Base-by-base conservation (phyloP, 345 rosid genomes). In the Citrus australasica region DNA sequence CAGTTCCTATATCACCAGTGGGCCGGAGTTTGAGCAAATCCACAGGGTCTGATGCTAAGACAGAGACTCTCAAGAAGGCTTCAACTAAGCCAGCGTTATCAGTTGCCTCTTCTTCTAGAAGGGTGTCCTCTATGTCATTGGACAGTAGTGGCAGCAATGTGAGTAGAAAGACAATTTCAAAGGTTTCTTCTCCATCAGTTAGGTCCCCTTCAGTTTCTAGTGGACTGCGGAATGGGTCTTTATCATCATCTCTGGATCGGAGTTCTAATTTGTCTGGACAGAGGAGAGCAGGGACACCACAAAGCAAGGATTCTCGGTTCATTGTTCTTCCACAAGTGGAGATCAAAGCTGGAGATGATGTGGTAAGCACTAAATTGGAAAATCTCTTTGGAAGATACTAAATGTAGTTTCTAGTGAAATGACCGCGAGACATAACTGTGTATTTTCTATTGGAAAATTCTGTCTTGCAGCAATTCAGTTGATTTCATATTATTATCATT, bases 271-370 rank as follows among this genome's bases (percentile, higher is more conserved):
- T 92, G 77, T 89, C 97, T 67, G 93, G 93, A 67, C 84, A 91
- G 70, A 90, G 82, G 85, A 91, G 83, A 82, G 51, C 81, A 27
- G 85, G 85, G 14, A 91, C 91, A 42, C 93, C 95, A 64, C 95
- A 92, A 63, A 90, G 93, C 79, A 86, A 86, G 35, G 92, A 92
- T 85, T 91, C 96, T 9, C 86, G 90, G 67, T 90, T 95, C 67
- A 89, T 95, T 81, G 90, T 89, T 84, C 97, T 95, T 81, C 99
- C 99, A 19, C 97, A 91, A 72, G 96, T 95, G 87, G 99, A 95
- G 84, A 83, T 85, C 61, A 95, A 92, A 86, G 98, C 94, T 76
- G 86, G 97, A 66, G 97, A 95, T 88, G 95, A 93, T 84, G 84
- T 92, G 99, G 99, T 95, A 83, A 89, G 92, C 75, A 68, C 67